Evolutionary conservation across 1,139 yeast species (phyloP).

Genomic region (Arxiozyma bovina): DNA sequence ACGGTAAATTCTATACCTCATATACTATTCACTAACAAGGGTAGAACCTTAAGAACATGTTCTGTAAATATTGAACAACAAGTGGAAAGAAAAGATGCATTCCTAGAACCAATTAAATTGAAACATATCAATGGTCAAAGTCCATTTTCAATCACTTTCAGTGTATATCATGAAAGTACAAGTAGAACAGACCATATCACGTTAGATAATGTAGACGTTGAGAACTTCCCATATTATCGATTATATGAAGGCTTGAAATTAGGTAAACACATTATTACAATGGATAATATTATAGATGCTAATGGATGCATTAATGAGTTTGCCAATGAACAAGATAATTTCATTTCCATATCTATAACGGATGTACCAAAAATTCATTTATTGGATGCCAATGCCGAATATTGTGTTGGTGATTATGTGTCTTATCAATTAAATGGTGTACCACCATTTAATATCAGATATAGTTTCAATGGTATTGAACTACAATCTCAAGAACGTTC

Average conservation of each 20-base stretch:
- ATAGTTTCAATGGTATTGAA: constrained; percentile 56
- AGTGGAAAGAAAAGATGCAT: constrained; percentile 5
- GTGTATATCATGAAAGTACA: constrained; percentile 45
- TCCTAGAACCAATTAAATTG: constrained; percentile 48
- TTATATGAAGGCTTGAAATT: constrained; percentile 40
- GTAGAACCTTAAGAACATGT: constrained; percentile 49
- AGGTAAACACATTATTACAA: constrained; percentile 50
- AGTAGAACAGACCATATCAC: constrained; percentile 39
- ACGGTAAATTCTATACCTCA: constrained; percentile 54
- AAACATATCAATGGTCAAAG: constrained; percentile 44
- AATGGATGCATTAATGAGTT: constrained; percentile 54
- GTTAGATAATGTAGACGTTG: constrained; percentile 32
- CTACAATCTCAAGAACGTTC: constrained; percentile 53
- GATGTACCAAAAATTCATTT: constrained; percentile 64
- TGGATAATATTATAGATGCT: constrained; percentile 53
- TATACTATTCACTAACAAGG: constrained; percentile 42
- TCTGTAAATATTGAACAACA: constrained; percentile 39
- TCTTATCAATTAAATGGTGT: constrained; percentile 68
- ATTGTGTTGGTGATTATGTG: constrained; percentile 90
- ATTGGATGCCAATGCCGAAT: constrained; percentile 38
- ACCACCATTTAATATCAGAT: constrained; percentile 68
- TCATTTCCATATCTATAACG: constrained; percentile 46
- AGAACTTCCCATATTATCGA: constrained; percentile 31
- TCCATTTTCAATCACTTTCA: constrained; percentile 54
- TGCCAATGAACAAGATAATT: constrained; percentile 19